Evolutionary conservation across 2,329 filamentous ascomycete genomes (phyloP).

Genomic region (Fusarium brevicatenulatum): DNA sequence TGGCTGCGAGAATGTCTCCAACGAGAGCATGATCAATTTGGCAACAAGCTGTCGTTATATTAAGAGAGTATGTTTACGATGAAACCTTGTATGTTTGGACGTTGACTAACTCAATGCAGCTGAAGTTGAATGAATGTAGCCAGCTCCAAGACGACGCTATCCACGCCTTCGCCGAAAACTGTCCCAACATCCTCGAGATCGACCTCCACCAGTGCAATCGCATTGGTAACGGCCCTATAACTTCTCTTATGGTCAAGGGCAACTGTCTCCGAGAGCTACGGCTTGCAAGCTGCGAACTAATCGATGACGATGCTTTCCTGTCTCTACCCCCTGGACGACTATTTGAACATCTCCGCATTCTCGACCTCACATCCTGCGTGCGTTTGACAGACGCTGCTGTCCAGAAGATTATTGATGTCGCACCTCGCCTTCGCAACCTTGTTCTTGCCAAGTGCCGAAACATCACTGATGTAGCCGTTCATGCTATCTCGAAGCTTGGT

Average conservation of each 20-base stretch:
- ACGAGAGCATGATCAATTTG: slow-evolving; percentile 83
- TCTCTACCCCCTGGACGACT: slow-evolving; percentile 73
- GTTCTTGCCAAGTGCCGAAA: slow-evolving; percentile 94
- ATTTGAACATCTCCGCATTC: slow-evolving; percentile 90
- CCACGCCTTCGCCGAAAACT: slow-evolving; percentile 85
- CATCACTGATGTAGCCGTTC: slow-evolving; percentile 88
- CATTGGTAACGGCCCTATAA: slow-evolving; percentile 86
- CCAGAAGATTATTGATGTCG: slow-evolving; percentile 85
- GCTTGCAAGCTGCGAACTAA: slow-evolving; percentile 83
- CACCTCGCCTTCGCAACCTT: slow-evolving; percentile 89
- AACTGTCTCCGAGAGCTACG: slow-evolving; percentile 89
- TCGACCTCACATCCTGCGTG: slow-evolving; percentile 90
- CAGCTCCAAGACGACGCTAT: slow-evolving; percentile 86
- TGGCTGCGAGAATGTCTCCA: slow-evolving; percentile 83
- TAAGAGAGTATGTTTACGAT: slow-evolving; percentile 73
- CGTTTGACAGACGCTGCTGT: slow-evolving; percentile 88
- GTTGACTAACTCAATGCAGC: slow-evolving; percentile 55
- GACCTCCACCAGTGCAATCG: slow-evolving; percentile 87
- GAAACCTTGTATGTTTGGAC: neutral
- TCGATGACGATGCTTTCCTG: slow-evolving; percentile 90
- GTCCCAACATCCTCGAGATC: slow-evolving; percentile 94
- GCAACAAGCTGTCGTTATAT: slow-evolving; percentile 86
- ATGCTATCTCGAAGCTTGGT: slow-evolving; percentile 86
- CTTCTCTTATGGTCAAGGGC: slow-evolving; percentile 79
- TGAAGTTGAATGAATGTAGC: slow-evolving; percentile 94